Evolutionary conservation across 2,329 filamentous ascomycete genomes (phyloP).

Genomic region (Fusarium buxicola): DNA sequence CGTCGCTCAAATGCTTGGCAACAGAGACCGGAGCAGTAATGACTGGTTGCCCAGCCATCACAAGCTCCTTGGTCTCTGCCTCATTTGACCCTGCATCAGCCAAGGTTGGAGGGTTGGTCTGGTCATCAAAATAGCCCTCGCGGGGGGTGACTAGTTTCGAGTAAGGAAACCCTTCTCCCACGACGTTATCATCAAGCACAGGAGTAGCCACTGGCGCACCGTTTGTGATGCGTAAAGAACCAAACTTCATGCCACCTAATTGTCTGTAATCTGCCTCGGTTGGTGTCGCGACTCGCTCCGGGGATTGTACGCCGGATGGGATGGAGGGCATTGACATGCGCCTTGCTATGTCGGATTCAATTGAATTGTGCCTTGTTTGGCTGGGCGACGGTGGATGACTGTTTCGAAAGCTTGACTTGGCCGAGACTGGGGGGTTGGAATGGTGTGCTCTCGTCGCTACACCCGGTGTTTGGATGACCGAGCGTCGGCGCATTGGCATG

Average conservation of each 20-base stretch:
- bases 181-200: slow-evolving; percentile 37
- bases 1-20: slow-evolving; percentile 15
- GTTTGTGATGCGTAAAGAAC: slow-evolving; percentile 72
- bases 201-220: slow-evolving; percentile 64
- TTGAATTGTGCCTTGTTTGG: slow-evolving; percentile 54
- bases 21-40: slow-evolving; percentile 9
- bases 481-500: slow-evolving; percentile 61
- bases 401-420: slow-evolving; percentile 51
- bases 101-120: slow-evolving; percentile 11
- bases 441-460: slow-evolving; percentile 58
- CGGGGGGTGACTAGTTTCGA: slow-evolving; percentile 8
- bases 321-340: slow-evolving; percentile 51
- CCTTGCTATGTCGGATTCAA: slow-evolving; percentile 52
- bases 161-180: slow-evolving; percentile 16
- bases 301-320: slow-evolving; percentile 26
- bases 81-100: slow-evolving; percentile 3
- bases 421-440: slow-evolving; percentile 36
- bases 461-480: slow-evolving; percentile 61
- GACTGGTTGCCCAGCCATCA: slow-evolving; percentile 7
- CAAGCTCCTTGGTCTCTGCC: slow-evolving; percentile 5
- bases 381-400: slow-evolving; percentile 54
- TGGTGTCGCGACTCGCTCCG: slow-evolving; percentile 52
- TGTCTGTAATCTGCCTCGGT: slow-evolving; percentile 69
- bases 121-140: slow-evolving; percentile 23
- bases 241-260: slow-evolving; percentile 71